Conservation (phyloP, 305 asterid genomes). For the Fraxinus sp. region DNA sequence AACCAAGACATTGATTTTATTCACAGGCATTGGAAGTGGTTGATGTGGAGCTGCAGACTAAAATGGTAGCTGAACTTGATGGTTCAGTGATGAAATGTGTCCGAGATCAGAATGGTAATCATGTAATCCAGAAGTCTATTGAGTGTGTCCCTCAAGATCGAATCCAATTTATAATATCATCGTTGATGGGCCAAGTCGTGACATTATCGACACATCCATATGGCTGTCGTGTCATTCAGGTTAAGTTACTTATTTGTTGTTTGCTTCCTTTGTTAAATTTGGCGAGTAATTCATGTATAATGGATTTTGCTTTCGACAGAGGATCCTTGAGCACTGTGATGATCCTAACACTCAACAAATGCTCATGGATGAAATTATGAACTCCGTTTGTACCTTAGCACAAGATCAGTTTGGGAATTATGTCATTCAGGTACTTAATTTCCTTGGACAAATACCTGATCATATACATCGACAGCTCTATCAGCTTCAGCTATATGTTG, state of each 20-base stretch:
- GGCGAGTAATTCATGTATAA: background rate
- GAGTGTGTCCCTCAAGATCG: constrained; percentile 70
- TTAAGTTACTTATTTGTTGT: constrained; percentile 15
- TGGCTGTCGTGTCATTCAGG: constrained; percentile 97
- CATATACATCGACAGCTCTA: background rate
- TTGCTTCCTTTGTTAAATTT: constrained; percentile 10
- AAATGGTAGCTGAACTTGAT: constrained; percentile 73
- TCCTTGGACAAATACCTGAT: background rate
- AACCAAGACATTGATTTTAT: constrained; percentile 8
- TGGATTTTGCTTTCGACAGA: constrained; percentile 39
- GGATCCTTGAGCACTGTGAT: constrained; percentile 74
- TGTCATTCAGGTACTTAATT: constrained; percentile 61
- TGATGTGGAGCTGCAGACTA: constrained; percentile 58
- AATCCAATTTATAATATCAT: constrained; percentile 60
- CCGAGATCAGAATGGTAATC: constrained; percentile 85
- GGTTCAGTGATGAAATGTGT: constrained; percentile 85
- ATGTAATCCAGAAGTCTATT: constrained; percentile 89
- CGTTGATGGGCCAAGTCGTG: constrained; percentile 73
- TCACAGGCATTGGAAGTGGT: constrained; percentile 84
- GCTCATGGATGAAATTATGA: constrained; percentile 77
- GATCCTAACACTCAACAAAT: constrained; percentile 59
- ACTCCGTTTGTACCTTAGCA: constrained; percentile 63
- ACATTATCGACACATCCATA: constrained; percentile 79
- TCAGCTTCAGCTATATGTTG: background rate
- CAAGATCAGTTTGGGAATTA: constrained; percentile 82